A percentile compares a stretch with the other conserved stretches of the same genome.
These are phyloP conservation scores for Talaromyces sp. DNA, from an alignment of 2,329 filamentous ascomycete species.

Conservation along the genomic window DNA sequence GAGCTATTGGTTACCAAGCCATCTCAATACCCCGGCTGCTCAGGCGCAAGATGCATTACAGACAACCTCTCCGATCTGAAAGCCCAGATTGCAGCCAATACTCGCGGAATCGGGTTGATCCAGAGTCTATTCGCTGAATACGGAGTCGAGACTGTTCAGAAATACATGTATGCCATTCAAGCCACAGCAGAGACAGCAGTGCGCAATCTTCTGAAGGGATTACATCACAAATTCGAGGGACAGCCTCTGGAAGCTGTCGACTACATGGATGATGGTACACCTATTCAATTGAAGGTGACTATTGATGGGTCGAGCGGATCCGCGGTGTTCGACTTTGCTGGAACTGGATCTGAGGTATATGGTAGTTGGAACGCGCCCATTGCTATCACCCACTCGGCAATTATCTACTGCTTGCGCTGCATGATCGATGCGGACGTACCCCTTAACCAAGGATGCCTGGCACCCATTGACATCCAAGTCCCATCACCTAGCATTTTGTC, in stretches of 20 bases:
- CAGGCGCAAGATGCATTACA: conserved; percentile 74
- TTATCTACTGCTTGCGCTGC: conserved; percentile 82
- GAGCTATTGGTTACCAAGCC: conserved; percentile 74
- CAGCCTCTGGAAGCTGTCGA: conserved; percentile 74
- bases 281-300: conserved; percentile 72
- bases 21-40: conserved; percentile 73
- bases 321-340: conserved; percentile 76
- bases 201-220: conserved; percentile 69
- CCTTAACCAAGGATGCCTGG: conserved; percentile 81
- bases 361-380: conserved; percentile 80
- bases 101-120: conserved; percentile 81
- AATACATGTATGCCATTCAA: conserved; percentile 83
- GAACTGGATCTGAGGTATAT: conserved; percentile 78
- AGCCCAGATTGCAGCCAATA: conserved; percentile 83
- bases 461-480: conserved; percentile 74
- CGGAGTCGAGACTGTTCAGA: conserved; percentile 73
- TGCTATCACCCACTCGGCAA: conserved; percentile 79
- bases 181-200: conserved; percentile 78
- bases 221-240: conserved; percentile 70
- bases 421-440: conserved; percentile 82
- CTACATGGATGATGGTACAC: conserved; percentile 85
- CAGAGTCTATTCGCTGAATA: conserved; percentile 75
- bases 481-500: conserved; percentile 70
- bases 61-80: conserved; percentile 88
- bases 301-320: conserved; percentile 75